Evolutionary conservation across 2,329 filamentous ascomycete species (phyloP).

Genomic region (Cladosporium sp.): DNA sequence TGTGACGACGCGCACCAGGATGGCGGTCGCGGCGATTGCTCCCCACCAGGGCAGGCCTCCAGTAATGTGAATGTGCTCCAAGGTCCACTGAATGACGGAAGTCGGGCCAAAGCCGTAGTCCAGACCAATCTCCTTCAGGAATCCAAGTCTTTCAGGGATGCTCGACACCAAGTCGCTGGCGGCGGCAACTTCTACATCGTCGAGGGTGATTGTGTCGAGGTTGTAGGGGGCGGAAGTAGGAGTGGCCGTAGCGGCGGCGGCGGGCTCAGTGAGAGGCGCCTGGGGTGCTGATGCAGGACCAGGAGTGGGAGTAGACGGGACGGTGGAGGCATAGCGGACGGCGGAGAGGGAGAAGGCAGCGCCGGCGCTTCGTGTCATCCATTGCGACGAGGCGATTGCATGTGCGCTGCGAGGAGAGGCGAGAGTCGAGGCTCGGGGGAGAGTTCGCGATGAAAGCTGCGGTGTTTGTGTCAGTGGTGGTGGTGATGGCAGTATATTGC

Average conservation of each 20-base stretch:
- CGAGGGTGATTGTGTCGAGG: constrained; percentile 38
- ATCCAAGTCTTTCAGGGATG: constrained; percentile 76
- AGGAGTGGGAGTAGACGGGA: constrained; percentile 32
- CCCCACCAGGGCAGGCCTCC: constrained; percentile 79
- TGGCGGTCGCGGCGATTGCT: constrained; percentile 65
- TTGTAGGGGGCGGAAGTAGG: constrained; percentile 24
- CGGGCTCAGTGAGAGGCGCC: constrained; percentile 27
- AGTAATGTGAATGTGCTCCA: constrained; percentile 83
- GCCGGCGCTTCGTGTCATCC: neutral
- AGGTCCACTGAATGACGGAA: constrained; percentile 66
- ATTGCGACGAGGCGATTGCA: neutral
- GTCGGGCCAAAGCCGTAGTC: constrained; percentile 86
- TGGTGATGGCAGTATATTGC: neutral
- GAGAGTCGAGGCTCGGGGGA: constrained; percentile 16
- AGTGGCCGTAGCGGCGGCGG: constrained; percentile 23
- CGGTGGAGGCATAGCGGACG: constrained; percentile 32
- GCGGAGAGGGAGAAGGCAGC: constrained; percentile 22
- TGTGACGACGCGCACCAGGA: constrained; percentile 64
- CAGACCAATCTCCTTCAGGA: constrained; percentile 76
- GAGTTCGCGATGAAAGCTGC: constrained; percentile 18
- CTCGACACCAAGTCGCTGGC: constrained; percentile 47
- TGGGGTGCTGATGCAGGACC: constrained; percentile 28
- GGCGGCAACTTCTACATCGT: constrained; percentile 37
- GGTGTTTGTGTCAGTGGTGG: constrained; percentile 1
- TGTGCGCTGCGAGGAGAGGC: constrained; percentile 10